phyloP scores from a whole-genome alignment of 139 green algal genomes.

The Bryopsis sp. region DNA sequence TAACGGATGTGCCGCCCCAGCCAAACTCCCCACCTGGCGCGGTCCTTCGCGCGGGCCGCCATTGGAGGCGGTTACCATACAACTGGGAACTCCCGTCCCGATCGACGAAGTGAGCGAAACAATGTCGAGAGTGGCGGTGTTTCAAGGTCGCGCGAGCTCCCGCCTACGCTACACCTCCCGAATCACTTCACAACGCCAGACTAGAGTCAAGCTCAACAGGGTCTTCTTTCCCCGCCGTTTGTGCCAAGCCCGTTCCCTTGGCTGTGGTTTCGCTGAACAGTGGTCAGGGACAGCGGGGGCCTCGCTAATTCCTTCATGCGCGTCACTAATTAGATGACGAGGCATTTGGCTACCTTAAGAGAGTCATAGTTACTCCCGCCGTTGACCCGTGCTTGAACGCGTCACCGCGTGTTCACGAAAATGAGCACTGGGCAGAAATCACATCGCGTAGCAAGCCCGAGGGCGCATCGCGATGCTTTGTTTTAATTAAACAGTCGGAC shows the following conservation, averaged over 20 bases:
- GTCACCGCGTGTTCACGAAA: slow-evolving; percentile 91
- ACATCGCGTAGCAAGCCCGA: slow-evolving; percentile 92
- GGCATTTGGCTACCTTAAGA: slow-evolving; percentile 56
- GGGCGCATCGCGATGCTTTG: slow-evolving; percentile 87
- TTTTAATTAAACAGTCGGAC: slow-evolving; percentile 98
- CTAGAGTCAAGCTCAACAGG: slow-evolving; percentile 84
- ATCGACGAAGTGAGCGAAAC: slow-evolving; percentile 86
- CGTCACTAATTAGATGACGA: slow-evolving; percentile 58
- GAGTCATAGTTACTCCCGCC: slow-evolving; percentile 78
- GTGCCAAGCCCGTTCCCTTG: slow-evolving; percentile 63
- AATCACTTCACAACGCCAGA: slow-evolving; percentile 74
- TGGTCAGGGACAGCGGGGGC: slow-evolving; percentile 71
- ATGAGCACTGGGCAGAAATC: slow-evolving; percentile 95
- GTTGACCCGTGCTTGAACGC: slow-evolving; percentile 93
- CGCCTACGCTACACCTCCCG: slow-evolving; percentile 80
- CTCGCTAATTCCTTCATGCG: slow-evolving; percentile 76
- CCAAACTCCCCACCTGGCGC: slow-evolving; percentile 89
- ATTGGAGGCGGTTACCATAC: slow-evolving; percentile 45
- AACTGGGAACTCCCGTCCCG: slow-evolving; percentile 71
- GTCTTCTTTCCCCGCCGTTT: slow-evolving; percentile 82
- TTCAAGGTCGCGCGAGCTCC: slow-evolving; percentile 70
- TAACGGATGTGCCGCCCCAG: slow-evolving; percentile 87
- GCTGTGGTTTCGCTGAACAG: slow-evolving; percentile 71
- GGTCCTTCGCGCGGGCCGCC: slow-evolving; percentile 77
- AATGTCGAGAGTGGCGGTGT: slow-evolving; percentile 81